Percentiles rank a stretch among this genome's conserved stretches.
These are phyloP conservation scores for Lepidium sativum DNA, from an alignment of 345 rosid species.

Conservation along the genomic window DNA sequence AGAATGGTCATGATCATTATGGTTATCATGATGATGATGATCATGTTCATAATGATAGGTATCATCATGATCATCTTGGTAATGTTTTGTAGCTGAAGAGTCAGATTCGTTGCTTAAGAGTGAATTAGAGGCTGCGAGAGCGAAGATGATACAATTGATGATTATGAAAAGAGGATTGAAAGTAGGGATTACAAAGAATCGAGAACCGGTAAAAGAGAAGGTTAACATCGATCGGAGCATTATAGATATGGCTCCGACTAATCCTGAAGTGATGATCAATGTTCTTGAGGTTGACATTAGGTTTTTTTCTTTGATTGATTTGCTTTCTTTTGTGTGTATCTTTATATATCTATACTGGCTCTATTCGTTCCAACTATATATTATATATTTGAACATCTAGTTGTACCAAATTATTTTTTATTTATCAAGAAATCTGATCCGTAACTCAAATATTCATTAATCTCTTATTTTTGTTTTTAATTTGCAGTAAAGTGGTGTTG, in stretches of 20 bases:
- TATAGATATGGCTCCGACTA: conserved; percentile 25
- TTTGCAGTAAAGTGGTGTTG: too few species aligned
- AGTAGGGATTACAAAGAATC: conserved; percentile 4
- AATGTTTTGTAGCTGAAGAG: neutral
- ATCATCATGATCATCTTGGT: conserved; percentile 8
- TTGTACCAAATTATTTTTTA: too few species aligned
- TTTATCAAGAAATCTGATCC: too few species aligned
- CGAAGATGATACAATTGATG: conserved; percentile 19
- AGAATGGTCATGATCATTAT: neutral
- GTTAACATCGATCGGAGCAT: conserved; percentile 10
- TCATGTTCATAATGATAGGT: neutral
- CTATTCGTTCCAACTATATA: neutral
- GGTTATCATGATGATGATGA: neutral
- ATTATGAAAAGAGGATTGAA: conserved; percentile 6
- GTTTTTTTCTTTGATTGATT: neutral
- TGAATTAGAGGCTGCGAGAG: conserved; percentile 16
- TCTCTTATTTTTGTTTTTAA: too few species aligned
- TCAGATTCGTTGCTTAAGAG: conserved; percentile 1
- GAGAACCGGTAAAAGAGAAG: conserved; percentile 15
- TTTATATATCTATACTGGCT: neutral
- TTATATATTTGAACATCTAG: too few species aligned
- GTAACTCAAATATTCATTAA: too few species aligned
- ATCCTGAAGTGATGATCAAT: conserved; percentile 24
- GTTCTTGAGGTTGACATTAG: conserved; percentile 13
- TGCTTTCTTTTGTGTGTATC: neutral